Base-by-base conservation (phyloP, 768 basidiomycete species). In the Rhodotorula sphaerocarpa region DNA sequence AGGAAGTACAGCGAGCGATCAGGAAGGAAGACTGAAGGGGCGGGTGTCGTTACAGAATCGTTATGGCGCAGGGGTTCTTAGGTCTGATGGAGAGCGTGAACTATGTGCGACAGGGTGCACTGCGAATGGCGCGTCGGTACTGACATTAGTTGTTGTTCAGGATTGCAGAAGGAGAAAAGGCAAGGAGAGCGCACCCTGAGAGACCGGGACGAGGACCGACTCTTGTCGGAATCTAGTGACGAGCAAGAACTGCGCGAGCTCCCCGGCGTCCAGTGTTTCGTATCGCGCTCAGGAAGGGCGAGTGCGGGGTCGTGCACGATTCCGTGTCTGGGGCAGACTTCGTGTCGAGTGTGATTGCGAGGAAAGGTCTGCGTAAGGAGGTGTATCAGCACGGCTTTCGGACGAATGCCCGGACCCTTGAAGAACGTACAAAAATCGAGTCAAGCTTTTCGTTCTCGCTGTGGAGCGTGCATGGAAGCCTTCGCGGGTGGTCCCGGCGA, bases 231-330 rank as follows among this genome's bases (percentile, higher is more conserved):
- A 10, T 16, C 10, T 16, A 39, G 10, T 25, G 55, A 36, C 55
- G 20, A 27, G 55, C 33, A 14, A n/a, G 45, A 39, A n/a, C 33
- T 34, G 11, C 41, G 42, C 21, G 50, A 44, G 20, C 33, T 31
- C 23, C 50, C 3, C 9, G 30, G 48, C 48, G 31, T 3, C 60
- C 23, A 25, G 16, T 12, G 36, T 27, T 42, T 20, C 36, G 57
- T 50, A 23, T 65, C 58, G 15, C 63, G 36, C 21, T 36, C 58
- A 15, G 63, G 63, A 4, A 65, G 34, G 5, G 63, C 58, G 54
- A 65, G 63, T 12, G 46, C 44, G 15, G 63, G 54, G 21, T 50
- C 42, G 47, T 65, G 63, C 7, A 59, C 58, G 54, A 65, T 59
- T 14, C 58, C 58, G 45, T 65, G 63, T 15, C 46, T 34, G 2